Evolutionary conservation across 768 basidiomycete species (phyloP), one percentile per base, ranked within the genome.

Genomic region (Calvatia gigantea): DNA sequence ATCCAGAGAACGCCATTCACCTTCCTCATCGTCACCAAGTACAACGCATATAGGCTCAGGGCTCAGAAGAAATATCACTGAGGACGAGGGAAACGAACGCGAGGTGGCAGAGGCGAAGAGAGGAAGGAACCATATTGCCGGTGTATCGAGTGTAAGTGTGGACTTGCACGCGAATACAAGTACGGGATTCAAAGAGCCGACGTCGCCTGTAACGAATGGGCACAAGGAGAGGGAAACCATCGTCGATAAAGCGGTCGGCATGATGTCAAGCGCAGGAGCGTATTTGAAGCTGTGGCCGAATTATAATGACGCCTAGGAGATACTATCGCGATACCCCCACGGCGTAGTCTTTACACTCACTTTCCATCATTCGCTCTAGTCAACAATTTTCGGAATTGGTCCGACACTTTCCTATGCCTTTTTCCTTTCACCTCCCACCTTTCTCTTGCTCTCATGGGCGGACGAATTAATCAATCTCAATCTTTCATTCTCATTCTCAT

Each of bases 201-300:
- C 52, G 28, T 61, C 61, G 35, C 62, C 61, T 9, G 31, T 58
- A 25, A 44, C 54, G 35, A 29, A 57, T 29, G 60, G 56, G 14
- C 29, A 57, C 1, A 61, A 38, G 17, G 63, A 59, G 9, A 67
- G 68, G 37, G 54, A 52, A 23, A 73, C 74, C 32, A 75, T 79
- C 21, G 73, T 79, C 27, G 71, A 70, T 44, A 79, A 79, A 65
- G 77, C 91, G 21, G 89, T 86, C 17, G 90, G 87, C 51, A 89
- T 94, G 37, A 87, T 94, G 56, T 85, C 82, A 41, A 85, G 80
- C 49, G 92, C 92, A 2, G 85, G 89, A 17, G 88, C 89, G 41
- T 85, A 87, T 62, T 65, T 94, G 17, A 88, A 90, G 48, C 64
- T 78, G 33, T 81, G 79, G 79, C 54, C 54, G 8, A 47, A 43